These are phyloP conservation scores for Ambrosia artemisiifolia DNA, from an alignment of 129 eudicot genomes.

Conservation along the genomic window DNA sequence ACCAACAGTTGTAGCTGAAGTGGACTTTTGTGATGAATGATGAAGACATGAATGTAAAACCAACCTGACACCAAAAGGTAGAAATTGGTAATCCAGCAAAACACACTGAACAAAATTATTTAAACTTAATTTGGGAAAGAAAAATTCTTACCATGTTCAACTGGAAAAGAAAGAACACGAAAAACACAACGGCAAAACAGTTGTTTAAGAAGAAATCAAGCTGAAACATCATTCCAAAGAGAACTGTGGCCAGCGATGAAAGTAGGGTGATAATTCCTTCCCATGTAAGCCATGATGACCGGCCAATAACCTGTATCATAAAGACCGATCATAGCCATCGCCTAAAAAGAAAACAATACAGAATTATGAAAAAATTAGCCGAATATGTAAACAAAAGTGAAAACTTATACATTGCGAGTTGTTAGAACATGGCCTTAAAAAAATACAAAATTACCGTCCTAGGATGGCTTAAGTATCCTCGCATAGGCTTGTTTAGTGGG, in stretches of 20 bases:
- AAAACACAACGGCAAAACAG: conserved; percentile 74
- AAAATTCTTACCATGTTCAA: conserved; percentile 64
- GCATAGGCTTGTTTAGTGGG: conserved; percentile 60
- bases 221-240: conserved; percentile 88
- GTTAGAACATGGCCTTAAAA: background rate
- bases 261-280: conserved; percentile 59
- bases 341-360: conserved; percentile 40
- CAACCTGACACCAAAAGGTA: conserved; percentile 48
- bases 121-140: background rate
- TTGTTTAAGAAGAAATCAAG: conserved; percentile 79
- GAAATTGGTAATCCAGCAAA: conserved; percentile 5
- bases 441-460: conserved; percentile 42
- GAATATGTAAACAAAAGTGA: background rate
- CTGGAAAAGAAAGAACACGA: conserved; percentile 78
- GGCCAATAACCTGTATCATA: conserved; percentile 97
- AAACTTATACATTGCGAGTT: no score
- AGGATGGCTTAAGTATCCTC: conserved; percentile 67
- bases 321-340: conserved; percentile 96
- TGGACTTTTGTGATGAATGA: conserved; percentile 75
- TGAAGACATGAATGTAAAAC: conserved; percentile 78
- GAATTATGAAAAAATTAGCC: background rate
- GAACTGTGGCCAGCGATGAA: conserved; percentile 67
- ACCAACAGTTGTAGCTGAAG: conserved; percentile 65
- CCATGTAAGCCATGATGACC: conserved; percentile 96
- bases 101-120: background rate